phyloP scores from a whole-genome alignment of 192 early-diverging fungal species.

The Spizellomyces punctatus region DNA sequence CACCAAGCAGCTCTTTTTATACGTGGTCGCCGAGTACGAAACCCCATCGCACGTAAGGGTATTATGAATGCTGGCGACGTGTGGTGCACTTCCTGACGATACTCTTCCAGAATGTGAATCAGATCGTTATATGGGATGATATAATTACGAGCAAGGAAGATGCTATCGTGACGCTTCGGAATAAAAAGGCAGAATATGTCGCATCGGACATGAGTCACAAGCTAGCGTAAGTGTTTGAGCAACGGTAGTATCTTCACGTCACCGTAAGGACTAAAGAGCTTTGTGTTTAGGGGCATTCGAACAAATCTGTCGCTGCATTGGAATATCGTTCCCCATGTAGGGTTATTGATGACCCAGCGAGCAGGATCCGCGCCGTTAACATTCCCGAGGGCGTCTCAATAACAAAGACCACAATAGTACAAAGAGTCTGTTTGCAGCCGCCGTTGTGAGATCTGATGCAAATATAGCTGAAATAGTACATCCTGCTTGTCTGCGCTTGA shows the following conservation, averaged over 20 bases:
- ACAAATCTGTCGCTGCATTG: constrained; percentile 79
- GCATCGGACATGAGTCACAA: constrained; percentile 69
- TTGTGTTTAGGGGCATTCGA: constrained; percentile 51
- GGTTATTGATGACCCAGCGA: constrained; percentile 54
- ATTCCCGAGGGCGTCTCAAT: constrained; percentile 1
- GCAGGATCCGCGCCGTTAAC: constrained; percentile 27
- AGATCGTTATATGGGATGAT: constrained; percentile 82
- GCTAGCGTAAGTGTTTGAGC: constrained; percentile 55
- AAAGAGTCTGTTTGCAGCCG: too few relatives aligned
- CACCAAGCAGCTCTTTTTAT: constrained; percentile 86
- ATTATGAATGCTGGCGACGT: not conserved
- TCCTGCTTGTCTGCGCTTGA: too few relatives aligned
- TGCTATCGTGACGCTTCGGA: constrained; percentile 58
- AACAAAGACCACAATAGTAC: too few relatives aligned
- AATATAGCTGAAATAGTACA: too few relatives aligned
- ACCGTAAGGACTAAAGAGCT: not conserved
- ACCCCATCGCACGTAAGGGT: constrained; percentile 65
- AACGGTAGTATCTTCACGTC: not conserved
- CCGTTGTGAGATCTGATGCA: too few relatives aligned
- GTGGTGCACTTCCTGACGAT: not conserved
- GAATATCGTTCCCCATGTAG: constrained; percentile 81
- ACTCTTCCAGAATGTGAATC: constrained; percentile 51
- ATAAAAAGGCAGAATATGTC: constrained; percentile 68
- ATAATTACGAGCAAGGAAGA: constrained; percentile 73
- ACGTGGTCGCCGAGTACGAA: constrained; percentile 74